Evolutionary conservation across 2,329 filamentous ascomycete species (phyloP).

Genomic region (Cladorrhinum sp.): DNA sequence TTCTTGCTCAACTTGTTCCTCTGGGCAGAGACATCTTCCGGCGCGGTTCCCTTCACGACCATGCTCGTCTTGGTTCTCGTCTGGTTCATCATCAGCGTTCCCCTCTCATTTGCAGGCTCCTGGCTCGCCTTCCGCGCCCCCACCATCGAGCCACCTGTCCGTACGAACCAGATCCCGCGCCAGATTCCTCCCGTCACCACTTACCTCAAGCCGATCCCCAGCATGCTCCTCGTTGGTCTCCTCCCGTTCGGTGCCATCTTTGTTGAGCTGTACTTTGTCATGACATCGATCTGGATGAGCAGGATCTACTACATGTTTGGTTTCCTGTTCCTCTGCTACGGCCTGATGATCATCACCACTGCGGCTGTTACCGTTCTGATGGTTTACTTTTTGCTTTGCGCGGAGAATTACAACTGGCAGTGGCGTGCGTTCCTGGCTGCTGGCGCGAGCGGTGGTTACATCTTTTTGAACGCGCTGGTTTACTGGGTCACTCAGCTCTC

Average conservation of each 20-base stretch:
- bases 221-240: conserved; percentile 87
- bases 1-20: conserved; percentile 96
- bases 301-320: conserved; percentile 99
- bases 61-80: conserved; percentile 93
- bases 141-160: conserved; percentile 74
- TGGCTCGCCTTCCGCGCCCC: conserved; percentile 86
- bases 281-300: conserved; percentile 98
- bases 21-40: conserved; percentile 88
- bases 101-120: conserved; percentile 82
- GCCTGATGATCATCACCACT: conserved; percentile 92
- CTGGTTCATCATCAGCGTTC: conserved; percentile 96
- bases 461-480: conserved; percentile 85
- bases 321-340: conserved; percentile 96
- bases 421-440: conserved; percentile 93
- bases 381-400: conserved; percentile 93
- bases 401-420: conserved; percentile 98
- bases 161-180: conserved; percentile 95
- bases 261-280: conserved; percentile 98
- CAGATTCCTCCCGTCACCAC: conserved; percentile 84
- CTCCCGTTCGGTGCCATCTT: conserved; percentile 96
- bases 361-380: conserved; percentile 89
- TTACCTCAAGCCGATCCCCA: conserved; percentile 83
- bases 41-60: conserved; percentile 91
- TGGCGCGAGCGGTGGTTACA: conserved; percentile 85
- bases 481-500: conserved; percentile 89